Percentiles rank a stretch among this genome's conserved stretches.
phyloP scores from a whole-genome alignment of 495 filamentous ascomycete species.

The Penicillium psychrofluorescens region DNA sequence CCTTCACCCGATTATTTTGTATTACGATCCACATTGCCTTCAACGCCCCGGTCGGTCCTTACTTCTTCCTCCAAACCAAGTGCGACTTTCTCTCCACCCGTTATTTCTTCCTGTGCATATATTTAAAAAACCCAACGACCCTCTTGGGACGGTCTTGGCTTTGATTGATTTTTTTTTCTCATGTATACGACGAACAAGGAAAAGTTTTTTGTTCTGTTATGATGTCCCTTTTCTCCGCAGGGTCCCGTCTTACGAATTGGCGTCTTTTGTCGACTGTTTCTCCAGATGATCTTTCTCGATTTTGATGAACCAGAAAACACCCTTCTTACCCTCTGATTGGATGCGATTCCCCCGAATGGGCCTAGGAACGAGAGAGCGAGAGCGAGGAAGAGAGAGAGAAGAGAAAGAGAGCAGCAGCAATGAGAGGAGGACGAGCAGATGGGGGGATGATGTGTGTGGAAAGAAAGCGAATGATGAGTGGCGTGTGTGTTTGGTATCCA shows the following conservation, averaged over 20 bases:
- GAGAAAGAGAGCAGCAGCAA: slow-evolving; percentile 5
- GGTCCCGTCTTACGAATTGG: slow-evolving; percentile 37
- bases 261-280: slow-evolving; percentile 36
- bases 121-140: slow-evolving; percentile 20
- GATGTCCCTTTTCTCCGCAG: slow-evolving; percentile 18
- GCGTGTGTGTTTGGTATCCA: slow-evolving; percentile 12
- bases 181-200: slow-evolving; percentile 41
- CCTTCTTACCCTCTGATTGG: slow-evolving; percentile 15
- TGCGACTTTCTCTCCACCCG: slow-evolving; percentile 3
- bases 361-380: slow-evolving; percentile 16
- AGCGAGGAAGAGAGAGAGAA: slow-evolving; percentile 8
- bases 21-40: slow-evolving; percentile 24
- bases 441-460: slow-evolving; percentile 6
- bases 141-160: slow-evolving; percentile 10
- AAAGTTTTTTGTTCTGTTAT: slow-evolving; percentile 27
- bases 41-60: slow-evolving; percentile 9
- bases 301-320: slow-evolving; percentile 11
- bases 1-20: slow-evolving; percentile 18
- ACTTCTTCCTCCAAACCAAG: background rate
- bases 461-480: slow-evolving; percentile 11
- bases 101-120: slow-evolving; percentile 38
- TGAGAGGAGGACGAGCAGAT: slow-evolving; percentile 7
- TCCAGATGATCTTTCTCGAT: slow-evolving; percentile 24
- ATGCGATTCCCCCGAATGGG: slow-evolving; percentile 21
- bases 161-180: slow-evolving; percentile 3